These are phyloP conservation scores for Beta vulgaris DNA, from an alignment of 148 eudicot genomes.

Conservation along the genomic window DNA sequence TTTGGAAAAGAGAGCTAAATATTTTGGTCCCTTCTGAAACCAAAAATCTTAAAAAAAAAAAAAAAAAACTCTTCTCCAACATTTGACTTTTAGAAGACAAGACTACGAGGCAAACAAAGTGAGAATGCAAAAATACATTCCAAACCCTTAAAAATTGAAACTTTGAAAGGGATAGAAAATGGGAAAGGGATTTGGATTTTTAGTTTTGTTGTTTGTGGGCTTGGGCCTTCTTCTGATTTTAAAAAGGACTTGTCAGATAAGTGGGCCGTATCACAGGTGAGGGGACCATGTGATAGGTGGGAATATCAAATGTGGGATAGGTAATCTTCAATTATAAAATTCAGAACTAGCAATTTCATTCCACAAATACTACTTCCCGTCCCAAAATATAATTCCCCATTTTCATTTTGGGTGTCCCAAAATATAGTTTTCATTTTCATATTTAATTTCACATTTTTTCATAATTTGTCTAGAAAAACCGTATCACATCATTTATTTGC, in stretches of 20 bases:
- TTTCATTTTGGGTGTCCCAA: too few species aligned
- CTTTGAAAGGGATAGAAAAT: slow-evolving; percentile 24
- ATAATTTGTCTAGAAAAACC: too few species aligned
- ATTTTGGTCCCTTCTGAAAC: not conserved
- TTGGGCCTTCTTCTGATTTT: slow-evolving; percentile 25
- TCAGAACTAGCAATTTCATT: too few species aligned
- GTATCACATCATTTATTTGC: too few species aligned
- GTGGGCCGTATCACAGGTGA: slow-evolving; percentile 22
- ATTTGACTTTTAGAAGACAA: slow-evolving; percentile 18
- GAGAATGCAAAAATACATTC: not conserved
- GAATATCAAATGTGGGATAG: too few species aligned
- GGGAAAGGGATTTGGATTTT: slow-evolving; percentile 8
- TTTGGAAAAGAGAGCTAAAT: slow-evolving; percentile 12
- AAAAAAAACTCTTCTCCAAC: slow-evolving; percentile 5
- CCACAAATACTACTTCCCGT: too few species aligned
- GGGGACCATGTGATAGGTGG: slow-evolving; percentile 16
- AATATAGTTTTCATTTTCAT: too few species aligned
- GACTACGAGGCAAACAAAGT: slow-evolving; percentile 6
- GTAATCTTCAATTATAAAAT: too few species aligned
- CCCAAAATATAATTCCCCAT: too few species aligned
- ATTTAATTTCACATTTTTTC: too few species aligned
- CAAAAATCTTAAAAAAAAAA: not conserved
- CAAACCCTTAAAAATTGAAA: slow-evolving; percentile 8
- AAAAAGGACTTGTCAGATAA: slow-evolving; percentile 17
- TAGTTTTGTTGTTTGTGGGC: not conserved